A percentile compares a stretch with the other conserved stretches of the same genome.
phyloP scores from a whole-genome alignment of 805 yeast genomes.

The Lipomyces kockii region DNA sequence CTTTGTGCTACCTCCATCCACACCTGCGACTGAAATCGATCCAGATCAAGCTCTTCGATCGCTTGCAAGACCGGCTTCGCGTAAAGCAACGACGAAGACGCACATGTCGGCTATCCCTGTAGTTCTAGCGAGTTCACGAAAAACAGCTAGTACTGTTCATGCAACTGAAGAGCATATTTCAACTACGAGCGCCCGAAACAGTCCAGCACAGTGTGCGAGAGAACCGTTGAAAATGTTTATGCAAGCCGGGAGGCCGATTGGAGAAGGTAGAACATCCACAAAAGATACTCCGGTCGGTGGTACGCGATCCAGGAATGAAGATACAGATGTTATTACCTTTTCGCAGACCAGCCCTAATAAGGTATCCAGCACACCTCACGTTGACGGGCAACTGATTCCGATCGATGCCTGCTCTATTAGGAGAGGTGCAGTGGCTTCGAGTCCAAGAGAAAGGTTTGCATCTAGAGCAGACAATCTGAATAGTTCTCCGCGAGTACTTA shows the following conservation, averaged over 20 bases:
- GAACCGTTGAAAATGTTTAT: not conserved
- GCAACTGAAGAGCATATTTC: not conserved
- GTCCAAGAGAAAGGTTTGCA: not conserved
- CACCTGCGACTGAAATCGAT: not conserved
- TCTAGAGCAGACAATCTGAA: not conserved
- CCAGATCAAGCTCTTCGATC: not conserved
- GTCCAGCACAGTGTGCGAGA: not conserved
- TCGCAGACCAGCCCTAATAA: not conserved
- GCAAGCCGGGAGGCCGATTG: not conserved
- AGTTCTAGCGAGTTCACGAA: not conserved
- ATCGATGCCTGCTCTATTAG: not conserved
- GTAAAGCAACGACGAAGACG: not conserved
- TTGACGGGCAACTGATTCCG: not conserved
- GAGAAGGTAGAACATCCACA: not conserved
- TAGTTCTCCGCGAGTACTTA: constrained; percentile 1
- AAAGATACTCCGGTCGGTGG: not conserved
- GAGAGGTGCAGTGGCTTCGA: not conserved
- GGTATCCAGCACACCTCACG: not conserved
- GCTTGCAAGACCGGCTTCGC: not conserved
- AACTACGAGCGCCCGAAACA: not conserved
- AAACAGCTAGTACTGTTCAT: not conserved
- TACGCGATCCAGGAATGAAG: not conserved
- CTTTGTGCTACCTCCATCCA: not conserved
- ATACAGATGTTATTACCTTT: not conserved
- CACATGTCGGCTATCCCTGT: not conserved